Conservation (phyloP, 768 basidiomycete genomes). For the Boletus rubroflammeus region DNA sequence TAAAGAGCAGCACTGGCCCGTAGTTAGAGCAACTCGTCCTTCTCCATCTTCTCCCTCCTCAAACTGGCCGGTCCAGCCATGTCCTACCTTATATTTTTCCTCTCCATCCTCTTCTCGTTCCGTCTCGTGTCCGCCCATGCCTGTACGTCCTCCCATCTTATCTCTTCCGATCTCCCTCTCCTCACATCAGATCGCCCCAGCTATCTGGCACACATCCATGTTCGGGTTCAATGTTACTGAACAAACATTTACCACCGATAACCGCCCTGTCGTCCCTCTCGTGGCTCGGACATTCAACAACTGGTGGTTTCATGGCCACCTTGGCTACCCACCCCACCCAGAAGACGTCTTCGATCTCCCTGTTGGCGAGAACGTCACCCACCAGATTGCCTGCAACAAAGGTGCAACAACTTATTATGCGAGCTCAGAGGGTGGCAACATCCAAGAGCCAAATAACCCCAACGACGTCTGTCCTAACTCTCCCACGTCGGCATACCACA, state of each 20-base stretch:
- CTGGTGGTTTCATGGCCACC: conserved; percentile 65
- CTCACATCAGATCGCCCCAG: conserved; percentile 24
- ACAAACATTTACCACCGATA: conserved; percentile 62
- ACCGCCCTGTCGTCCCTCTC: conserved; percentile 52
- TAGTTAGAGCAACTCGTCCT: not conserved
- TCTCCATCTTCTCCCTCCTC: too few relatives aligned
- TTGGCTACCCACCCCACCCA: conserved; percentile 52
- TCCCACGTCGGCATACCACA: conserved; percentile 47
- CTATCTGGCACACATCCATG: conserved; percentile 58
- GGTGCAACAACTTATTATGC: conserved; percentile 55
- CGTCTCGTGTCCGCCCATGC: conserved; percentile 14
- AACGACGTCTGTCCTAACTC: conserved; percentile 53
- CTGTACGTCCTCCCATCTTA: conserved; percentile 10
- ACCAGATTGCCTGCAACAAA: conserved; percentile 58
- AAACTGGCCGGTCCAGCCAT: conserved; percentile 25
- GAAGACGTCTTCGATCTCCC: conserved; percentile 58
- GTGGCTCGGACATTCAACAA: conserved; percentile 37
- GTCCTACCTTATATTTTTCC: not conserved
- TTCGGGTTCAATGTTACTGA: conserved; percentile 70
- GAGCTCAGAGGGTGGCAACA: conserved; percentile 50
- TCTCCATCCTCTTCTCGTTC: conserved; percentile 2
- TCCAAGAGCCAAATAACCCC: conserved; percentile 44
- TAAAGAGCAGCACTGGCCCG: too few relatives aligned
- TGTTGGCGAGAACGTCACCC: conserved; percentile 50
- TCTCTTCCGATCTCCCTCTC: too few relatives aligned